phyloP scores from a whole-genome alignment of 2,329 filamentous ascomycete species.

The Monosporascus sp. region DNA sequence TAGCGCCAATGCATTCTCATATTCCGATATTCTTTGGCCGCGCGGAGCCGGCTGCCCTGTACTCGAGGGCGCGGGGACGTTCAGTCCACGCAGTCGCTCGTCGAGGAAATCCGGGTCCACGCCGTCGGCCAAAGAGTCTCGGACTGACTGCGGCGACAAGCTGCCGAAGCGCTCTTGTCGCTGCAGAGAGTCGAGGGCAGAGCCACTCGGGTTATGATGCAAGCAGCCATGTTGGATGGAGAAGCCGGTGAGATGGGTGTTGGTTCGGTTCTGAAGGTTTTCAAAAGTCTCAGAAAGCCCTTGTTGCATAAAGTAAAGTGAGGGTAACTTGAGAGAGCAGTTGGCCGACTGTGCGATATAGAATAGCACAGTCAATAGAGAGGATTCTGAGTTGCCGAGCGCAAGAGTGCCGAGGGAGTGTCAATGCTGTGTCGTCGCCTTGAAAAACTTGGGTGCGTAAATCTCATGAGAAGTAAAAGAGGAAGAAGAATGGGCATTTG shows the following conservation, averaged over 20 bases:
- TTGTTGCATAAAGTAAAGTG: conserved; percentile 60
- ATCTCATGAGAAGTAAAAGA: background rate
- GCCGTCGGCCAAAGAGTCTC: conserved; percentile 22
- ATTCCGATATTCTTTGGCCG: conserved; percentile 53
- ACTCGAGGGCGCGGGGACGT: conserved; percentile 23
- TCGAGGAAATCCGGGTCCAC: conserved; percentile 41
- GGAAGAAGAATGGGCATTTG: background rate
- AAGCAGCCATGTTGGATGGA: conserved; percentile 53
- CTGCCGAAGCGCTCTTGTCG: conserved; percentile 27
- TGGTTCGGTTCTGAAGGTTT: conserved; percentile 23
- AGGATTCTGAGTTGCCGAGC: background rate
- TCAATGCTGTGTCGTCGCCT: background rate
- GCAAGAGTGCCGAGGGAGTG: background rate
- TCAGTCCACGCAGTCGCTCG: conserved; percentile 50
- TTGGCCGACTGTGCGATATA: conserved; percentile 45
- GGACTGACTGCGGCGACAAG: conserved; percentile 31
- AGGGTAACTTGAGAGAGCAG: conserved; percentile 24
- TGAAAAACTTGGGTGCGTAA: background rate
- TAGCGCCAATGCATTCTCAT: conserved; percentile 54
- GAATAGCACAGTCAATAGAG: conserved; percentile 46
- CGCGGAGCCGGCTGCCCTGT: conserved; percentile 27
- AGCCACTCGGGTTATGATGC: conserved; percentile 36
- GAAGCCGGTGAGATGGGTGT: conserved; percentile 25
- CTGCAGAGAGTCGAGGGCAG: conserved; percentile 26
- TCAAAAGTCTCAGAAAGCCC: conserved; percentile 38